These are phyloP conservation scores for Cryomyces antarcticus DNA, from an alignment of 495 filamentous ascomycete genomes.

Conservation along the genomic window DNA sequence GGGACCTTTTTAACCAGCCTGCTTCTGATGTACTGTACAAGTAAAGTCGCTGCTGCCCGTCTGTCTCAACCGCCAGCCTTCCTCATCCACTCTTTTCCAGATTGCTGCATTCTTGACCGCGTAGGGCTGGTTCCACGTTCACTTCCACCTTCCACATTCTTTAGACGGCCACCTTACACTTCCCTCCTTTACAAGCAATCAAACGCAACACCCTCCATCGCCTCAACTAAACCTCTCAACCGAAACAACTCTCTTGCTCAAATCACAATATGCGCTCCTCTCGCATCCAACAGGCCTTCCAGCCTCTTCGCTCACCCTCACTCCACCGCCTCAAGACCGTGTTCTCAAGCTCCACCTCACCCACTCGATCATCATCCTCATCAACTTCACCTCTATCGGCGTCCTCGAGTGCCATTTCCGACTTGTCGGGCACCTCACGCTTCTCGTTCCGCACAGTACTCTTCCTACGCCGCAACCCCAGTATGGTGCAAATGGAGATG, in stretches of 20 bases:
- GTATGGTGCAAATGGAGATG: constrained; percentile 14
- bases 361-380: neutral
- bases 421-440: constrained; percentile 6
- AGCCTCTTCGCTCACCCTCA: constrained; percentile 10
- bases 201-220: neutral
- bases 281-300: constrained; percentile 3
- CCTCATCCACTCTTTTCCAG: too few relatives aligned
- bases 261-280: constrained; percentile 3
- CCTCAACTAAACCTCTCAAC: constrained; percentile 2
- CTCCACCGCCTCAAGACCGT: constrained; percentile 17
- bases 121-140: too few relatives aligned
- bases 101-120: too few relatives aligned
- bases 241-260: too few relatives aligned
- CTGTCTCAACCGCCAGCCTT: too few relatives aligned
- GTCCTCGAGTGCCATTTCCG: constrained; percentile 6
- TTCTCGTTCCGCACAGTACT: constrained; percentile 6
- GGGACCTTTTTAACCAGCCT: too few relatives aligned
- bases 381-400: constrained; percentile 4
- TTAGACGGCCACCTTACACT: too few relatives aligned
- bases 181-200: too few relatives aligned
- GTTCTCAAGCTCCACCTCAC: constrained; percentile 8
- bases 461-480: constrained; percentile 13
- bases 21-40: too few relatives aligned
- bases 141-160: too few relatives aligned
- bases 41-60: too few relatives aligned